phyloP scores from a whole-genome alignment of 176 grass and related monocot species.

The Panicum miliaceum region DNA sequence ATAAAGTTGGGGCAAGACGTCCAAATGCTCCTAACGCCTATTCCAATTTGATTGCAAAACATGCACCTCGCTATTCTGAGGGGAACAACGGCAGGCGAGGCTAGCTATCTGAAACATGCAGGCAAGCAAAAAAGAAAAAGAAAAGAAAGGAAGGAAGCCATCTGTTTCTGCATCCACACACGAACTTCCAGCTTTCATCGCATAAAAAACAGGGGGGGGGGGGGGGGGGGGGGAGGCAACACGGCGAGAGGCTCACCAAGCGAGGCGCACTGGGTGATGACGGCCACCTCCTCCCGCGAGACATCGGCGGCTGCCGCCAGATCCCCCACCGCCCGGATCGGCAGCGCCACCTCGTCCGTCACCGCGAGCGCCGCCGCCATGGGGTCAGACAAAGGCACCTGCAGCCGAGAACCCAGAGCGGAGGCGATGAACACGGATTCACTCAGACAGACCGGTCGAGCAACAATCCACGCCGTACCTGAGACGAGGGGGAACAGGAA shows the following conservation, averaged over 20 bases:
- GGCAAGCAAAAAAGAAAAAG: neutral
- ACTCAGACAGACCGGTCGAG: no score
- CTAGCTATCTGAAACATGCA: neutral
- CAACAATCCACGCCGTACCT: neutral
- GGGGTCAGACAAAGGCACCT: neutral
- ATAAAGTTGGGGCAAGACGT: neutral
- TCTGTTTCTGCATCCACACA: neutral
- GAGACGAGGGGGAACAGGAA: neutral
- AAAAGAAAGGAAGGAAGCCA: no score
- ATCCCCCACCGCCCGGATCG: slow-evolving; percentile 62
- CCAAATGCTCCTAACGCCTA: no score
- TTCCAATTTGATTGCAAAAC: no score
- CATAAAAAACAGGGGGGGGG: no score
- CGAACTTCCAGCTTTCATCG: neutral
- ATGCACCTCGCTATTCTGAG: no score
- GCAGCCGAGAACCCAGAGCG: neutral
- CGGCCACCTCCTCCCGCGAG: slow-evolving; percentile 58
- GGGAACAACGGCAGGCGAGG: no score
- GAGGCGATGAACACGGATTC: neutral
- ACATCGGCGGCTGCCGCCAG: slow-evolving; percentile 58
- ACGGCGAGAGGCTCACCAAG: slow-evolving; percentile 50
- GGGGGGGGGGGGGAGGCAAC: no score
- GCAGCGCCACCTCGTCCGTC: slow-evolving; percentile 72
- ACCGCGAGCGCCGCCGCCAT: slow-evolving; percentile 63
- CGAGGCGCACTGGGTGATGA: slow-evolving; percentile 75